These are phyloP conservation scores for Hawksworthiomyces lignivorus DNA, from an alignment of 2,329 filamentous ascomycete species.

Conservation along the genomic window DNA sequence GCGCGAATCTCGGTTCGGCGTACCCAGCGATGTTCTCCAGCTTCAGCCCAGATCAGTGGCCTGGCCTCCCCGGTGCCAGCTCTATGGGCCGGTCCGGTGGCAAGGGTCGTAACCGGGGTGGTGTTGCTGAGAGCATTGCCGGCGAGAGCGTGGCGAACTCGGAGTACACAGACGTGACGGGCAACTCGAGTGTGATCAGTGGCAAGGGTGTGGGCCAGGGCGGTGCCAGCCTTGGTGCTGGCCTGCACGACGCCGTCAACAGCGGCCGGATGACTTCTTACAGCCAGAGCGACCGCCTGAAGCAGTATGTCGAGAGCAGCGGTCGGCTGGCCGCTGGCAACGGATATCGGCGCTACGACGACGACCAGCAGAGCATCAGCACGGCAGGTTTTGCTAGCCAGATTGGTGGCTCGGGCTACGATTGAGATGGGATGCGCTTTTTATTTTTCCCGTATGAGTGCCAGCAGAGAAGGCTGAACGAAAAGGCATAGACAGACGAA, in stretches of 20 bases:
- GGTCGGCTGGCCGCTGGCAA: constrained; percentile 60
- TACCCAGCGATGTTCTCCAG: constrained; percentile 95
- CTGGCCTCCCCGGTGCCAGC: constrained; percentile 62
- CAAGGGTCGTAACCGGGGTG: constrained; percentile 57
- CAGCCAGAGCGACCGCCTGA: constrained; percentile 83
- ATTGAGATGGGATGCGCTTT: too few species aligned
- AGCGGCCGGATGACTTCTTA: constrained; percentile 52
- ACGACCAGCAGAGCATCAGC: constrained; percentile 92
- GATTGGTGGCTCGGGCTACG: constrained; percentile 56
- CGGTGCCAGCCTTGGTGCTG: constrained; percentile 76
- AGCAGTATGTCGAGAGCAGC: constrained; percentile 86
- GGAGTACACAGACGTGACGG: constrained; percentile 65
- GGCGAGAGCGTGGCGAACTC: constrained; percentile 90
- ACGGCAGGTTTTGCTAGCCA: constrained; percentile 96
- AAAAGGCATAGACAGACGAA: too few species aligned
- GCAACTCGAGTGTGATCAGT: constrained; percentile 68
- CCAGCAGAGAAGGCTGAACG: too few species aligned
- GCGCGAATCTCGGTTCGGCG: constrained; percentile 69
- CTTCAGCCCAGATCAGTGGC: constrained; percentile 85
- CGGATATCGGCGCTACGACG: constrained; percentile 68
- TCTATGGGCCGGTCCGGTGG: constrained; percentile 51
- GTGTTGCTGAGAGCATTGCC: constrained; percentile 63
- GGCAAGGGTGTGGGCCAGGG: constrained; percentile 72
- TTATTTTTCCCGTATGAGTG: too few species aligned
- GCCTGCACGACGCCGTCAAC: constrained; percentile 68